Conservation (phyloP, 768 basidiomycete species). For the Phanerochaete sordida region DNA sequence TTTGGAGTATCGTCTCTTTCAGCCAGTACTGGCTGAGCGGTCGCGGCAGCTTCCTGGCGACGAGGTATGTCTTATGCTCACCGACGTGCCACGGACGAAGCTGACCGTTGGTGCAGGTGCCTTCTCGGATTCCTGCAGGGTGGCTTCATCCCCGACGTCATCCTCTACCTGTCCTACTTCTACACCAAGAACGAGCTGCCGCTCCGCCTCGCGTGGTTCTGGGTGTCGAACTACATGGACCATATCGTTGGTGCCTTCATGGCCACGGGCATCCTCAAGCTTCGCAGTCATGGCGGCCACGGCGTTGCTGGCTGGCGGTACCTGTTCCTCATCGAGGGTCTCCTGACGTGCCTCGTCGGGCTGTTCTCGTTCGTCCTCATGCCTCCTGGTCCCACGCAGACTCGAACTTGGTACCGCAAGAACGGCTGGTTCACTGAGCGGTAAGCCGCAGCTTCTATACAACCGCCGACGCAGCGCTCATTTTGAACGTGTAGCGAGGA, state of each 20-base stretch:
- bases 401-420: conserved; percentile 52
- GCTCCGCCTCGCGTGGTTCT: conserved; percentile 67
- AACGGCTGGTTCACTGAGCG: conserved; percentile 65
- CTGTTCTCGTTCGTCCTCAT: conserved; percentile 51
- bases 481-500: conserved; percentile 45
- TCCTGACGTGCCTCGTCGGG: conserved; percentile 46
- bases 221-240: conserved; percentile 56
- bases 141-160: conserved; percentile 61
- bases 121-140: conserved; percentile 61
- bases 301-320: conserved; percentile 59
- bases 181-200: conserved; percentile 60
- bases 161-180: conserved; percentile 64
- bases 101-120: conserved; percentile 29
- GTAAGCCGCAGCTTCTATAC: conserved; percentile 22
- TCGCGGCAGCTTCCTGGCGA: conserved; percentile 49
- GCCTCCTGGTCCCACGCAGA: conserved; percentile 63
- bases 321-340: conserved; percentile 54
- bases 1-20: conserved; percentile 55
- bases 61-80: conserved; percentile 30
- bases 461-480: background rate
- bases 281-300: conserved; percentile 40
- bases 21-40: conserved; percentile 58
- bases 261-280: conserved; percentile 56
- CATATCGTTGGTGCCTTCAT: conserved; percentile 62
- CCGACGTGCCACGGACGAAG: background rate